Base-by-base conservation (phyloP, 2,329 filamentous ascomycete species). In the Talaromyces sp. region DNA sequence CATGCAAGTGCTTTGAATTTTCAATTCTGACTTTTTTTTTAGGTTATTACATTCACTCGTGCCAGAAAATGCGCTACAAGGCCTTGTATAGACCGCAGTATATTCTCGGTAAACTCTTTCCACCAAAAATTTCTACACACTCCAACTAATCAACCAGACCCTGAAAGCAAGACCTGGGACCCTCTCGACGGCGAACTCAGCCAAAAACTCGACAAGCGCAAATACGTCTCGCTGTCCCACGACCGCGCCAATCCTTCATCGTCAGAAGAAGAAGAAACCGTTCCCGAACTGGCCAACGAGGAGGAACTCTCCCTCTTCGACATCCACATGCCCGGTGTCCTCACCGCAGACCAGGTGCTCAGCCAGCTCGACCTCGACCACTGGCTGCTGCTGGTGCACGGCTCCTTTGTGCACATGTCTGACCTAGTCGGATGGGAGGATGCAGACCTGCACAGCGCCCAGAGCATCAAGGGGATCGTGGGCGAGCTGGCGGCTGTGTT, bases 21-120 rank as follows among this genome's bases (percentile, higher is more conserved):
- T 52, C n/a, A 30, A 4, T 55, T 40, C n/a, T 40, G 36, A 64
- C n/a, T 47, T 42, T 23, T 23, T 23, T 34, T 30, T 12, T 58
- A 82, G 79, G 86, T 12, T 88, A 81, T 72, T 88, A 88, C 69
- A 88, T 89, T 64, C 86, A 87, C 67, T 77, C 75, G 2, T 82
- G 79, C 65, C 74, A 76, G 53, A 82, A 82, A 66, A 82, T 82
- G 81, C 78, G 78, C 27, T 82, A 82, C 70, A 82, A 82, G 66
- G 79, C 69, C 44, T 68, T 69, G 4, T 82, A 78, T 65, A 64
- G 71, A n/a, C 81, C 80, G 4, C 78, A 80, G 63, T 78, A 79
- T 62, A 69, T 82, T n/a, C 72, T 82, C 40, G 79, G 79, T 81
- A 66, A 66, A 75, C 52, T 16, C 8, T 31, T n/a, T 34, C 12